Evolutionary conservation across 176 grass and related monocot species (phyloP).

Genomic region (Typha latifolia): DNA sequence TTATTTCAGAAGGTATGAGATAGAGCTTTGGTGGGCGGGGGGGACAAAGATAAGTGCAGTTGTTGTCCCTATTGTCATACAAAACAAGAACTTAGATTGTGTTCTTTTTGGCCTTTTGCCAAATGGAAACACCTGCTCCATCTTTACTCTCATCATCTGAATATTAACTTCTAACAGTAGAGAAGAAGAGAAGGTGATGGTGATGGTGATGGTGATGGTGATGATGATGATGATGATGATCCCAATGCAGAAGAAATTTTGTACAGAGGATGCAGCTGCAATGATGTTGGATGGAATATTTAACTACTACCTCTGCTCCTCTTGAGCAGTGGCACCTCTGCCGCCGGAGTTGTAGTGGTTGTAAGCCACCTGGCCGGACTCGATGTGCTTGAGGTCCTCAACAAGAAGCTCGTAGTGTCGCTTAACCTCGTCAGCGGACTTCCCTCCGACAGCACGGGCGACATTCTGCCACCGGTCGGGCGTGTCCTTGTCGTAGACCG

Average conservation of each 20-base stretch:
- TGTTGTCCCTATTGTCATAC: neutral
- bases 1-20: too few relatives aligned
- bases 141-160: neutral
- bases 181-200: too few relatives aligned
- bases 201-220: too few relatives aligned
- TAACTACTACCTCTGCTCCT: slow-evolving; percentile 28
- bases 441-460: slow-evolving; percentile 29
- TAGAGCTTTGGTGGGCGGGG: neutral
- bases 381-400: slow-evolving; percentile 3
- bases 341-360: neutral
- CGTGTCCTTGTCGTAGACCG: slow-evolving; percentile 30
- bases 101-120: neutral
- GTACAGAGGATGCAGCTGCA: too few relatives aligned
- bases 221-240: too few relatives aligned
- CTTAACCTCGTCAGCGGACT: slow-evolving; percentile 22
- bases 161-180: too few relatives aligned
- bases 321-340: neutral
- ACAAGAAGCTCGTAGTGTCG: neutral
- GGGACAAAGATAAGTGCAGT: neutral
- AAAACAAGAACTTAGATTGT: neutral
- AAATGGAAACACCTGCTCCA: neutral
- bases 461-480: slow-evolving; percentile 55
- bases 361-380: neutral
- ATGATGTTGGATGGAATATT: slow-evolving; percentile 20
- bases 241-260: too few relatives aligned